Evolutionary conservation across 2,329 filamentous ascomycete species (phyloP), one percentile per base, ranked within the genome.

Genomic region (Monilinia fructicola): DNA sequence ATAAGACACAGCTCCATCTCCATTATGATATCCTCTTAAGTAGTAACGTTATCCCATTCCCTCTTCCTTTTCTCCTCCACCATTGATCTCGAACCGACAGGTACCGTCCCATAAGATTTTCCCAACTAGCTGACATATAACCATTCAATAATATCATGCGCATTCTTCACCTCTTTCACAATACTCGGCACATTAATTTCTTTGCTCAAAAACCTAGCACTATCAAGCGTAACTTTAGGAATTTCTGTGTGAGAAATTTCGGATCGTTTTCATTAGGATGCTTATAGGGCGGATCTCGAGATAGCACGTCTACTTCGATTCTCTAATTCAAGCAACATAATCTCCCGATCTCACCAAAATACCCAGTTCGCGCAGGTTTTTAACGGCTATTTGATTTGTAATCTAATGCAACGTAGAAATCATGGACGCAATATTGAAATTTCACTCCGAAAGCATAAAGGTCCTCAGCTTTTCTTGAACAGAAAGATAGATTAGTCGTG

Each of bases 381-480:
- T 69, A 46, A 69, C 3, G 6, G 16, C 38, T 1, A 59, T 40
- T 26, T 68, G 68, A 40, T 67, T 67, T 11, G 54, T 10, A 4
- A 68, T 64, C 67, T 67, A 68, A 35, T 69, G 67, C 14, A 69
- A 67, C 4, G 64, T 69, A 3, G 64, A 67, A n/a, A 67, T 69
- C 52, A 69, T 53, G 44, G 67, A 67, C 14, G 68, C 48, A 4
- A 59, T 52, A 56, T 69, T 67, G 28, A 69, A 65, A 38, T 59
- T 69, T 31, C 18, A 48, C 3, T 54, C 38, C 2, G 14, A 66
- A 69, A 12, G 21, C 53, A 21, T 60, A 65, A 23, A 69, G 62
- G 35, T 69, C 48, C 23, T 69, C 67, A 5, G 68, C 64, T 16
- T 18, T 40, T 14, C 68, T 60, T 9, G 53, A 60, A 4, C 64